Conservation (phyloP, 345 rosid species). For the Excoecaria agallocha region DNA sequence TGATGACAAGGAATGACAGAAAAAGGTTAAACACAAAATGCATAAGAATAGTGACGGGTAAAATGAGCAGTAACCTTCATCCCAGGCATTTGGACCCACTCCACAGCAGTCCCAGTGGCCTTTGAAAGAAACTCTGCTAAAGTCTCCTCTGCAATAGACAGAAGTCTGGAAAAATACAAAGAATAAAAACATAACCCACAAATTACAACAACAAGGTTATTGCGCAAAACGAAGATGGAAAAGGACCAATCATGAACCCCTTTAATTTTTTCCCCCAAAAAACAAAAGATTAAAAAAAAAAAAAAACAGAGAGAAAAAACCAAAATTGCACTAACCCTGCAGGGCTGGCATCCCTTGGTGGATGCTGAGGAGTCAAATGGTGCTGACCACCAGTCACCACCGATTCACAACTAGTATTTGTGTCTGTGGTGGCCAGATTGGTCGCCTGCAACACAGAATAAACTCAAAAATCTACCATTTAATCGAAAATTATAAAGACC, state of each 20-base stretch:
- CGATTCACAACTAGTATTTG: slow-evolving; percentile 97
- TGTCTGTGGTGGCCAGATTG: slow-evolving; percentile 82
- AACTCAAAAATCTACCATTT: not conserved
- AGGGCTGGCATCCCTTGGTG: slow-evolving; percentile 99
- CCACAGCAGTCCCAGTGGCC: slow-evolving; percentile 99
- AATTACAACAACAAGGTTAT: not conserved
- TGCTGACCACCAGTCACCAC: slow-evolving; percentile 98
- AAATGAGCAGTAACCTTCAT: slow-evolving; percentile 68
- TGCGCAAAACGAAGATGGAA: slow-evolving; percentile 30
- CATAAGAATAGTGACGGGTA: slow-evolving; percentile 12
- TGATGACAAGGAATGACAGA: not conserved
- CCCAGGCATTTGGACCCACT: slow-evolving; percentile 99
- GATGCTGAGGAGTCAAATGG: slow-evolving; percentile 90
- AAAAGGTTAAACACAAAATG: slow-evolving; percentile 1
- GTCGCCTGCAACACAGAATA: slow-evolving; percentile 52
- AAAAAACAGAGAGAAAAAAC: not conserved
- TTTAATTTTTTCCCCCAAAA: not conserved
- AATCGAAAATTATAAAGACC: not conserved
- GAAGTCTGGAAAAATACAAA: slow-evolving; percentile 56
- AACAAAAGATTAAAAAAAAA: too few species aligned
- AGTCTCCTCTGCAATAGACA: slow-evolving; percentile 99
- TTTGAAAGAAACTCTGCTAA: slow-evolving; percentile 99
- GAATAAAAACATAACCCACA: slow-evolving; percentile 7
- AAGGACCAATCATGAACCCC: slow-evolving; percentile 34
- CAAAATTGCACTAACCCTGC: slow-evolving; percentile 74